These are phyloP conservation scores for Wickerhamiella siamensis DNA, from an alignment of 805 yeast genomes.

Conservation along the genomic window DNA sequence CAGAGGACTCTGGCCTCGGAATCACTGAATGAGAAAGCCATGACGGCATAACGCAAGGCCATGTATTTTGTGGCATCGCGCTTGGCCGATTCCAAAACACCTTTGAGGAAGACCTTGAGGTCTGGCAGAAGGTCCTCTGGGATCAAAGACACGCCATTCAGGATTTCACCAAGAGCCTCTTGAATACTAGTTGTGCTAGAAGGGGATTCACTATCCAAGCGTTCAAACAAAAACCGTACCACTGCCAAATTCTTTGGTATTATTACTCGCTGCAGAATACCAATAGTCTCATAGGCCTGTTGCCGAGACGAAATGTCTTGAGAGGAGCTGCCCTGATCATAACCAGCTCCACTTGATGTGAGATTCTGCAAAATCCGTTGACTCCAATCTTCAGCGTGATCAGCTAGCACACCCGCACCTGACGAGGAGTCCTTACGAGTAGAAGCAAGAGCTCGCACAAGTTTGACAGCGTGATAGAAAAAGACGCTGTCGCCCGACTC, in stretches of 20 bases:
- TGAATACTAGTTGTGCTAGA: slow-evolving; percentile 58
- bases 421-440: slow-evolving; percentile 18
- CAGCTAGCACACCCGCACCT: not conserved
- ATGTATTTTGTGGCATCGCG: slow-evolving; percentile 41
- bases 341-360: slow-evolving; percentile 24
- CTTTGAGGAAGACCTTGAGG: slow-evolving; percentile 30
- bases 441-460: slow-evolving; percentile 46
- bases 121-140: slow-evolving; percentile 25
- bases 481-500: slow-evolving; percentile 38
- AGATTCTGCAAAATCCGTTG: slow-evolving; percentile 16
- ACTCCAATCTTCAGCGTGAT: slow-evolving; percentile 8
- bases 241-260: slow-evolving; percentile 32
- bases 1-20: slow-evolving; percentile 53
- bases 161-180: slow-evolving; percentile 49
- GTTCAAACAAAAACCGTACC: slow-evolving; percentile 53
- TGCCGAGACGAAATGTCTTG: slow-evolving; percentile 12
- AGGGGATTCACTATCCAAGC: slow-evolving; percentile 46
- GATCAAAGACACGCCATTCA: slow-evolving; percentile 31
- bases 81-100: slow-evolving; percentile 28
- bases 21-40: slow-evolving; percentile 53
- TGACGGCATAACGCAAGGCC: slow-evolving; percentile 49
- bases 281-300: slow-evolving; percentile 62
- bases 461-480: slow-evolving; percentile 43
- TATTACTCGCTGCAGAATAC: slow-evolving; percentile 42
- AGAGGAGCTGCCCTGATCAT: slow-evolving; percentile 5